Evolutionary conservation across 75 land plant species (phyloP), one percentile per base, ranked within the genome.

Genomic region (Sequoia sempervirens): DNA sequence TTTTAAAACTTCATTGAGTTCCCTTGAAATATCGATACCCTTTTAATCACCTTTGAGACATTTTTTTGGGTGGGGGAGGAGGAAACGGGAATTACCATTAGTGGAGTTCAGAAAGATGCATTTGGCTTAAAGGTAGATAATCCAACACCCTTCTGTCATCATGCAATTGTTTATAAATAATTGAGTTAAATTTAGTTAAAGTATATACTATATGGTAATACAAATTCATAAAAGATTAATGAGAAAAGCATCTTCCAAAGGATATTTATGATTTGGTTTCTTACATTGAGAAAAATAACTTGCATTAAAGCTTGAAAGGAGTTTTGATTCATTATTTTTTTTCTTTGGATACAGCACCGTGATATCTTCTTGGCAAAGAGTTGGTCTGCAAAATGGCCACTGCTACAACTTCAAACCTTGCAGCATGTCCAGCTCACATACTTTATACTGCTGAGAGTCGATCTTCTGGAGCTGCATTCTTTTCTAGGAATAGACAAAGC

Each of bases 351-450:
- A 45, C 13, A 78, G 47, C 30, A 78, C 4, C 17, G 2, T 82
- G 23, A 41, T 82, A 1, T 20, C n/a, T 30, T 72, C 74, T 36
- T 66, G 13, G 40, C 13, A n/a, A n/a, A 78, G 32, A 78, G 82
- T 7, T 7, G 11, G 23, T 26, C 38, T 69, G 23, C 43, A 38
- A 43, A 30, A 91, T 91, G 93, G 89, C 88, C 23, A 64, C 87
- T n/a, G 72, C 90, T 38, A 70, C 82, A 6, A 85, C 90, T 30
- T 85, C 89, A 40, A 84, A 80, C 54, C 85, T 83, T 61, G 81
- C 83, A 17, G 88, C 88, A 38, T 82, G 83, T 45, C 32, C 73
- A 47, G 9, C 84, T 53, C 82, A 4, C 80, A 82, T 58, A 26
- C 78, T 15, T 80, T 17, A 37, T 46, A 69, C 45, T 81, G 66